Evolutionary conservation across 306 rosid species (phyloP).

Genomic region (Macrotyloma uniflorum): DNA sequence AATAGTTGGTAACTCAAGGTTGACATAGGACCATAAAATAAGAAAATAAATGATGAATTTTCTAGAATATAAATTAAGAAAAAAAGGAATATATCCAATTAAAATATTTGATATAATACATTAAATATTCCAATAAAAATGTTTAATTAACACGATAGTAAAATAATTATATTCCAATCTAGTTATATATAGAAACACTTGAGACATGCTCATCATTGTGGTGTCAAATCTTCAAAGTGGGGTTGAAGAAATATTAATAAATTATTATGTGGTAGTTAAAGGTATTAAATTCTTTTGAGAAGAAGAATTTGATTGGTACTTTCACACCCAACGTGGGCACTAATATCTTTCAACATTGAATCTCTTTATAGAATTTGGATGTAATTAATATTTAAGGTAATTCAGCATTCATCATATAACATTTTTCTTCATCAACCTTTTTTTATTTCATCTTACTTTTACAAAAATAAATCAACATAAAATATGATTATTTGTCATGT

Average conservation of each 20-base stretch:
- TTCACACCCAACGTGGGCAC: neutral
- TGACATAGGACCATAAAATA: neutral
- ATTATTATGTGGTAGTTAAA: neutral
- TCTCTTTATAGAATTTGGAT: neutral
- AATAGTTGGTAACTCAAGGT: neutral
- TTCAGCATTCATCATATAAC: neutral
- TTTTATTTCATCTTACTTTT: no score
- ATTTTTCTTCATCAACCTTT: neutral
- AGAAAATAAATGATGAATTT: neutral
- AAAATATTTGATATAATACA: neutral
- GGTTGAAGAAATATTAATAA: neutral
- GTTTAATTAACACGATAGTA: neutral
- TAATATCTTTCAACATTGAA: neutral
- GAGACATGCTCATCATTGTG: no score
- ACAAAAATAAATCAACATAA: neutral
- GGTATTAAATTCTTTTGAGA: neutral
- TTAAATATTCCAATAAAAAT: neutral
- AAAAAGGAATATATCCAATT: neutral
- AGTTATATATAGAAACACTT: no score
- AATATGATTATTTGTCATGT: neutral
- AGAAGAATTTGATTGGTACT: neutral
- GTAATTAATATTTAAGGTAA: neutral
- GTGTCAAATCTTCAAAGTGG: conserved; percentile 3
- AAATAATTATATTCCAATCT: neutral
- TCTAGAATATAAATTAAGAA: neutral